Base-by-base conservation (phyloP, 2,329 filamentous ascomycete species). In the Exophiala sp. region DNA sequence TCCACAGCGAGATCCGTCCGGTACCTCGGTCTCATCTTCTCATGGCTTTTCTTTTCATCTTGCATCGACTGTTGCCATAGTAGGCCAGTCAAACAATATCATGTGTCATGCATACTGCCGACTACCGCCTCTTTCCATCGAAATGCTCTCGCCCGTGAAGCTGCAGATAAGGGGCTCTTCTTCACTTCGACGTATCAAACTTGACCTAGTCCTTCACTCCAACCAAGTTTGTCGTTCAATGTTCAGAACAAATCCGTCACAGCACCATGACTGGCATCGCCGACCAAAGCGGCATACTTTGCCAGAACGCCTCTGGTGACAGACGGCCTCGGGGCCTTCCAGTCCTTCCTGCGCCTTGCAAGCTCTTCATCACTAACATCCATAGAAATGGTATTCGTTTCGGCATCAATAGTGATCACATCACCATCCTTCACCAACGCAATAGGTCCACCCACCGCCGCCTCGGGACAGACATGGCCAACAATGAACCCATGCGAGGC, bases 401-500 rank as follows among this genome's bases (percentile, higher is more conserved):
- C 81, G 0, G 90, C 89, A 65, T 93, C 86, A 62, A 97, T 96
- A 2, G 86, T 89, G 44, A 97, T 81, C 21, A 79, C 69, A 67
- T 97, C 91, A 1, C 88, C 91, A 61, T 94, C 79, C 60, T 73
- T 66, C 2, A 96, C 87, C 4, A 95, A 72, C 0, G 86, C 90
- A 63, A 97, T 89, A 0, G 91, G 90, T 0, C 91, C 91, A 13
- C 91, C 91, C 1, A 85, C 83, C 1, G 86, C 88, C 0, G 91
- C 91, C 69, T 97, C 91, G 2, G 91, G 91, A 2, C 86, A 86
- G 11, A 96, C 88, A 63, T 96, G 90, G 1, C 91, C 91, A 13
- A 97, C 88, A 63, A 95, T 93, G 68, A 95, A 95, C 0, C 89
- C 89, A 66, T 96, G 90, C 46, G 80, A 86, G 1, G 89, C 91